Evolutionary conservation across 1,139 yeast genomes (phyloP).

Genomic region (Hyphopichia buzzinii): DNA sequence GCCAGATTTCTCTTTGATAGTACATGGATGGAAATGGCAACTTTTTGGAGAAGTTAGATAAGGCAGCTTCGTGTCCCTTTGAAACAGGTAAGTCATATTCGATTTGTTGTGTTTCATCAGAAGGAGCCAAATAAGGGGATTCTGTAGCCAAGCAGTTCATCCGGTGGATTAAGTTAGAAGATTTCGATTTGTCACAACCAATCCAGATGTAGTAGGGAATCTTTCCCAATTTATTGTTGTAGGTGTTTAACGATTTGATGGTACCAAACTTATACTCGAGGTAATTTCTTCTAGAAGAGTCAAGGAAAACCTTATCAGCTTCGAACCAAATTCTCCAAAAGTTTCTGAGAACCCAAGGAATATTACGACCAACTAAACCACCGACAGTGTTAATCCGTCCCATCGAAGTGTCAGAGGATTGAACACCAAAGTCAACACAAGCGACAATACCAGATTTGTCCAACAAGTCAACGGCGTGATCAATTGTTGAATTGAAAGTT

Average conservation of each 20-base stretch:
- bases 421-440: constrained; percentile 80
- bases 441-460: constrained; percentile 60
- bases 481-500: constrained; percentile 75
- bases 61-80: constrained; percentile 78
- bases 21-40: constrained; percentile 77
- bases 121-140: constrained; percentile 75
- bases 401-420: constrained; percentile 57
- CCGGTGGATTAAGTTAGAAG: constrained; percentile 58
- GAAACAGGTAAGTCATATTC: constrained; percentile 36
- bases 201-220: constrained; percentile 84
- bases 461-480: constrained; percentile 56
- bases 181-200: constrained; percentile 70
- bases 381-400: constrained; percentile 78
- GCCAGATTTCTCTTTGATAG: constrained; percentile 73
- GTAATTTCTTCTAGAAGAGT: constrained; percentile 78
- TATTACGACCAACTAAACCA: constrained; percentile 67
- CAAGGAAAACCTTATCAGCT: constrained; percentile 76
- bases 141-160: constrained; percentile 75
- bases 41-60: constrained; percentile 57
- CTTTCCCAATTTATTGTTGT: constrained; percentile 62
- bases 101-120: constrained; percentile 18
- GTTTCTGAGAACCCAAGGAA: constrained; percentile 73
- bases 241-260: constrained; percentile 65
- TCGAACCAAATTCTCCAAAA: constrained; percentile 91
- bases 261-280: constrained; percentile 81